A percentile compares a stretch with the other conserved stretches of the same genome.
Evolutionary conservation across 257 asterid species (phyloP).

Genomic region (Apocynum venetum): DNA sequence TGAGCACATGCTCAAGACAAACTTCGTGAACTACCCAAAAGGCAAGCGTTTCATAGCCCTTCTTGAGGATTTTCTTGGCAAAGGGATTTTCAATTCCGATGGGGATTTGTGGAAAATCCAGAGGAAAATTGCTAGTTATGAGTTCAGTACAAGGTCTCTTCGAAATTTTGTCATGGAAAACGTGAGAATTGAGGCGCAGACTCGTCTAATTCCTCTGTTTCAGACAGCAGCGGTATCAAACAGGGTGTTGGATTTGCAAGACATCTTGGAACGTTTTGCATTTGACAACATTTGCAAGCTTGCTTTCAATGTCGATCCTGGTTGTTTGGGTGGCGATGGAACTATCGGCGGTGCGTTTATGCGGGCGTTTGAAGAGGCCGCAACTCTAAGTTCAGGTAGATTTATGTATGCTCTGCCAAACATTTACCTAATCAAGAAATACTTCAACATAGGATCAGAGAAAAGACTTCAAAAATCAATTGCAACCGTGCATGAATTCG

Average conservation of each 20-base stretch:
- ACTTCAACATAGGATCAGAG: conserved; percentile 62
- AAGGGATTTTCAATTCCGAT: conserved; percentile 75
- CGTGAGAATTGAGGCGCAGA: conserved; percentile 43
- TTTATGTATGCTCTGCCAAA: conserved; percentile 61
- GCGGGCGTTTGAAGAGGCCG: conserved; percentile 80
- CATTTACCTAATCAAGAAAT: conserved; percentile 37
- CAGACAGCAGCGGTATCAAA: conserved; percentile 24
- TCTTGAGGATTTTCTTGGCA: conserved; percentile 68
- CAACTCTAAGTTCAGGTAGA: conserved; percentile 70
- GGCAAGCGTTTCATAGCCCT: conserved; percentile 53
- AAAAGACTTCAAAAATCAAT: conserved; percentile 45
- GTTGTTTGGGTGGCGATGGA: conserved; percentile 68
- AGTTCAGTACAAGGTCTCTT: conserved; percentile 81
- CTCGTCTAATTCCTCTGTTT: conserved; percentile 55
- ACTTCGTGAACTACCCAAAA: conserved; percentile 76
- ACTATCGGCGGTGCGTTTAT: conserved; percentile 53
- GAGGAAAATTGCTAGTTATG: conserved; percentile 82
- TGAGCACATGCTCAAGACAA: conserved; percentile 65
- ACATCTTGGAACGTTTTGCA: conserved; percentile 70
- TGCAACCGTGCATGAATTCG: conserved; percentile 55
- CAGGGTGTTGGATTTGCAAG: conserved; percentile 56
- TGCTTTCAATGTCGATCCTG: conserved; percentile 74
- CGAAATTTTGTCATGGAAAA: conserved; percentile 66
- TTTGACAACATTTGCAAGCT: conserved; percentile 77
- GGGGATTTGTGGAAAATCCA: conserved; percentile 65